Percentiles rank a stretch among this genome's conserved stretches.
Conservation (phyloP, 805 yeast species). For the Wickerhamiella domercqiae region DNA sequence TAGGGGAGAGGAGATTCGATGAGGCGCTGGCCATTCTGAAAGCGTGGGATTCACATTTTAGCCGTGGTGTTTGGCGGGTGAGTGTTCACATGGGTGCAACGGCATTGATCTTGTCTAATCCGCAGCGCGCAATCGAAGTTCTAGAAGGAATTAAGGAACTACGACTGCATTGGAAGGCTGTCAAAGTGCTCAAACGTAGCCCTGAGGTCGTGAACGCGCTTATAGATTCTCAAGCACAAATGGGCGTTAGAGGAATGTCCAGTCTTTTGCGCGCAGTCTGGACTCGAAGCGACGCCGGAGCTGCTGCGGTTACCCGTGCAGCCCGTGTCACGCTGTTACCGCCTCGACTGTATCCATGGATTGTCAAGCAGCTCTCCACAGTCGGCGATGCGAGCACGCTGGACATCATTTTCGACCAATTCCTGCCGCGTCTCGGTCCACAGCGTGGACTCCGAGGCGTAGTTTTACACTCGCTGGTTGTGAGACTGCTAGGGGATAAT, state of each 20-base stretch:
- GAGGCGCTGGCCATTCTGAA: background rate
- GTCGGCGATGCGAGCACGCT: background rate
- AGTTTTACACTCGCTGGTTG: constrained; percentile 14
- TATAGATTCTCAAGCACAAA: background rate
- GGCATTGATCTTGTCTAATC: background rate
- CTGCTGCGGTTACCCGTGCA: background rate
- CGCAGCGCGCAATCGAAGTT: background rate
- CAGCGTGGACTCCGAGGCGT: background rate
- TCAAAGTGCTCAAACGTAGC: background rate
- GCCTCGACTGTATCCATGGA: background rate
- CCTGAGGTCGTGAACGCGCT: background rate
- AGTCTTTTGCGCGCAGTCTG: constrained; percentile 1
- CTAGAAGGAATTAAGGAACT: background rate
- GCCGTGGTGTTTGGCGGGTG: background rate
- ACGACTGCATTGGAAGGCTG: background rate
- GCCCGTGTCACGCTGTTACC: background rate
- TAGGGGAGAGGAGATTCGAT: too few species aligned
- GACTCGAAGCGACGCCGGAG: constrained; percentile 1
- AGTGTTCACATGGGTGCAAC: background rate
- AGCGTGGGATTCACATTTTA: background rate
- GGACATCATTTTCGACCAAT: background rate
- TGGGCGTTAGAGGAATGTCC: background rate
- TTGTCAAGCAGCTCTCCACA: background rate
- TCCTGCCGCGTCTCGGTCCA: background rate
- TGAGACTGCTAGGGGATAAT: constrained; percentile 17